phyloP scores from a whole-genome alignment of 345 rosid genomes.

The Aquilaria sinensis region DNA sequence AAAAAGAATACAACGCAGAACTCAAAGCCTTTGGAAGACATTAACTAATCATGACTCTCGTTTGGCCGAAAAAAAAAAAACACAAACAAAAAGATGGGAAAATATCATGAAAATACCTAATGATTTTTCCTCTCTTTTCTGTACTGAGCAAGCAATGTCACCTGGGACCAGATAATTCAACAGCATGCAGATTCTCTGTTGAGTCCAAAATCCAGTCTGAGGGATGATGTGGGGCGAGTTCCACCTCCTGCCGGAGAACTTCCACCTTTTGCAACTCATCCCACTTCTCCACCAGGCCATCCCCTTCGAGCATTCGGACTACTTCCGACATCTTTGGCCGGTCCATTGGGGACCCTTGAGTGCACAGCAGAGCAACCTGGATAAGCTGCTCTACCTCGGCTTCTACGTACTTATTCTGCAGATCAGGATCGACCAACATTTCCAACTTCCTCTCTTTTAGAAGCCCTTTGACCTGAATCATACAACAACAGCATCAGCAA shows the following conservation, averaged over 20 bases:
- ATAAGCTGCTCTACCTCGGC: conserved; percentile 85
- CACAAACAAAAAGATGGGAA: neutral
- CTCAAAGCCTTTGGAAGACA: conserved; percentile 23
- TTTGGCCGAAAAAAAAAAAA: conserved; percentile 17
- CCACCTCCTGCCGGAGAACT: conserved; percentile 76
- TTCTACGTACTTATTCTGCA: conserved; percentile 62
- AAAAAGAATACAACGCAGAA: conserved; percentile 44
- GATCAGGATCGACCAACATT: conserved; percentile 94
- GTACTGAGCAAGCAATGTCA: conserved; percentile 28
- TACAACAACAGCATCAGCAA: conserved; percentile 1
- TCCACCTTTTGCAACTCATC: conserved; percentile 98
- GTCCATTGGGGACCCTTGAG: conserved; percentile 89
- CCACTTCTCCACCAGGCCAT: conserved; percentile 88
- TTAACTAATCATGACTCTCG: conserved; percentile 19
- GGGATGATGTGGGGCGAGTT: conserved; percentile 58
- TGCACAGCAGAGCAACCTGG: conserved; percentile 92
- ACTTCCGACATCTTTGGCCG: conserved; percentile 97
- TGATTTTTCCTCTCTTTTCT: conserved; percentile 22
- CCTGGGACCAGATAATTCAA: conserved; percentile 96
- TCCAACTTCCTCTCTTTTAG: conserved; percentile 89
- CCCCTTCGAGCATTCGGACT: conserved; percentile 95
- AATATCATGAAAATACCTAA: conserved; percentile 18
- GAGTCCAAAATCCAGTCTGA: conserved; percentile 94
- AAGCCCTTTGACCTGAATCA: conserved; percentile 81
- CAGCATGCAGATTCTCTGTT: conserved; percentile 83